Percentiles rank a stretch among this genome's conserved stretches.
These are phyloP conservation scores for Holtermanniella nyarrowii DNA, from an alignment of 768 basidiomycete species.

Conservation along the genomic window DNA sequence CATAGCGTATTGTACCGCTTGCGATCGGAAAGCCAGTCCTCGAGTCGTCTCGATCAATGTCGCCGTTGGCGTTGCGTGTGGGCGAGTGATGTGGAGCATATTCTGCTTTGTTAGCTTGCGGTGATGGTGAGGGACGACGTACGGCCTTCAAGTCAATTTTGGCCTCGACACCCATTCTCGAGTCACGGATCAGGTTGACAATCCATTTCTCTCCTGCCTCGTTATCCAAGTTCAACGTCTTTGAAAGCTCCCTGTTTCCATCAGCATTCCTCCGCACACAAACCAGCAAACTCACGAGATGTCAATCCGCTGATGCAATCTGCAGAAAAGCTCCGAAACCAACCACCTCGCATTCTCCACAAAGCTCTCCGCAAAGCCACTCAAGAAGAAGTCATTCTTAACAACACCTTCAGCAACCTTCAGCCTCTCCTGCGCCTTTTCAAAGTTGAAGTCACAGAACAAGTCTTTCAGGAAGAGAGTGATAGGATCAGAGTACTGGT, in stretches of 20 bases:
- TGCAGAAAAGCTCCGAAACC: constrained; percentile 93
- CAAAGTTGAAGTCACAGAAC: constrained; percentile 92
- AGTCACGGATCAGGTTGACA: constrained; percentile 96
- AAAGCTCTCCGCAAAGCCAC: constrained; percentile 83
- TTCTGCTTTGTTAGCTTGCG: constrained; percentile 50
- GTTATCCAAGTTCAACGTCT: constrained; percentile 79
- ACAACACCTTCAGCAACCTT: constrained; percentile 60
- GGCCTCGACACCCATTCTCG: constrained; percentile 89
- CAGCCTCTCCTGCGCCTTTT: constrained; percentile 78
- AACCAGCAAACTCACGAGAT: constrained; percentile 36
- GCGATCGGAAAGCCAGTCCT: constrained; percentile 79
- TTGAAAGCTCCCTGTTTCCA: constrained; percentile 66
- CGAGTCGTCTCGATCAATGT: constrained; percentile 91
- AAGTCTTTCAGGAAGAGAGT: constrained; percentile 88
- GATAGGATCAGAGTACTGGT: constrained; percentile 89
- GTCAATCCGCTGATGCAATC: constrained; percentile 69
- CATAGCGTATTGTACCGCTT: constrained; percentile 75
- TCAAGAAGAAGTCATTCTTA: constrained; percentile 85
- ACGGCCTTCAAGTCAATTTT: constrained; percentile 97
- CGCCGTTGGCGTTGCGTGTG: constrained; percentile 81
- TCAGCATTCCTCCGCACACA: neutral
- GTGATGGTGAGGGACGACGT: constrained; percentile 10
- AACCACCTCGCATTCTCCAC: constrained; percentile 92
- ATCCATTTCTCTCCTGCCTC: constrained; percentile 99
- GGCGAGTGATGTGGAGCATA: constrained; percentile 88